phyloP scores from a whole-genome alignment of 192 early-diverging fungal species.

The Backusella mclennaniae region DNA sequence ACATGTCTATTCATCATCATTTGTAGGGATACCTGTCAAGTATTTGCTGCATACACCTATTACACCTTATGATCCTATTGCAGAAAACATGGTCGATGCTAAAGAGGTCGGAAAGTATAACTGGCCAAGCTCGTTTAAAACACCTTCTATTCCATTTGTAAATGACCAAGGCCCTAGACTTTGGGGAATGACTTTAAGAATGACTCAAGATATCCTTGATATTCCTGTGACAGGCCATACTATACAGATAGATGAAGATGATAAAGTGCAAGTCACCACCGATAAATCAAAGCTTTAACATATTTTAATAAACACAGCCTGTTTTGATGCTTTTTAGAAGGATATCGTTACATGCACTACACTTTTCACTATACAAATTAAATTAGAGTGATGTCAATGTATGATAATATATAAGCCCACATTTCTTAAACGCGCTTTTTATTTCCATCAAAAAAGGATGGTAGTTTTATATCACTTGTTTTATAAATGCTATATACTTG shows the following conservation, averaged over 20 bases:
- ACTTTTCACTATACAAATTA: no score
- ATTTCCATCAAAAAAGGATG: no score
- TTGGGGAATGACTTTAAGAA: constrained; percentile 34
- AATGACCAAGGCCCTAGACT: not conserved
- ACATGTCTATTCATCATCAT: not conserved
- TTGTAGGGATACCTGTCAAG: constrained; percentile 8
- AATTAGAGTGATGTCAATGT: no score
- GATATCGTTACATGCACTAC: no score
- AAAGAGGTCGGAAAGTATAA: not conserved
- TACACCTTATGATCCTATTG: not conserved
- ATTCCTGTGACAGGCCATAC: constrained; percentile 4
- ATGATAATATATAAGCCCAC: no score
- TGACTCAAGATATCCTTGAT: constrained; percentile 26
- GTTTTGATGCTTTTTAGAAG: no score
- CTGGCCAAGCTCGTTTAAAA: not conserved
- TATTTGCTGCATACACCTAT: not conserved
- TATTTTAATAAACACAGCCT: not conserved
- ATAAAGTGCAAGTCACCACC: not conserved
- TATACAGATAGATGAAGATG: not conserved
- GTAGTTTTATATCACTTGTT: no score
- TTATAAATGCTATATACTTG: no score
- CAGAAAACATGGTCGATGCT: not conserved
- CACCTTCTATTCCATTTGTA: not conserved
- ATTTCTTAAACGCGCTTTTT: no score
- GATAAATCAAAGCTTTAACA: not conserved